A percentile compares a stretch with the other conserved stretches of the same genome.
Evolutionary conservation across 768 basidiomycete species (phyloP).

Genomic region (Tremella yokohamensis): DNA sequence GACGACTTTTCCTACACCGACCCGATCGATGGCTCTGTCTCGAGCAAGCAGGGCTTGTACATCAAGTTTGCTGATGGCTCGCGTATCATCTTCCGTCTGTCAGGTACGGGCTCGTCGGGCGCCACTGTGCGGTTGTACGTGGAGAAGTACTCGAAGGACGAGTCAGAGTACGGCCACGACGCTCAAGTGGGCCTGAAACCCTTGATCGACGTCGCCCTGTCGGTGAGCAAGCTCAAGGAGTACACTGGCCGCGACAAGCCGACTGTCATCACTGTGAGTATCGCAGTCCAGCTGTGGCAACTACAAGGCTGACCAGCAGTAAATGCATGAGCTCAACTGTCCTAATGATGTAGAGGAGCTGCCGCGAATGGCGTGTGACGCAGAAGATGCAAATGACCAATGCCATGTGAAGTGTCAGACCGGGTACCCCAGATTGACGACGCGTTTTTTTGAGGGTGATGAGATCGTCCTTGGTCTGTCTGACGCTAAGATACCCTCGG

Average conservation of each 20-base stretch:
- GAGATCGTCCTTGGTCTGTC: no score
- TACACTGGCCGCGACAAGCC: conserved; percentile 84
- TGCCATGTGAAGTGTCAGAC: no score
- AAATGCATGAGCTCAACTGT: no score
- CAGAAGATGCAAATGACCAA: no score
- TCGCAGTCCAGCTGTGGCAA: not conserved
- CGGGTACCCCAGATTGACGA: no score
- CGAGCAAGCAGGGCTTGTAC: conserved; percentile 92
- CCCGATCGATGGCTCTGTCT: conserved; percentile 92
- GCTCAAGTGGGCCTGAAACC: conserved; percentile 89
- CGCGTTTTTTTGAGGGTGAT: no score
- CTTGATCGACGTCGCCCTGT: conserved; percentile 89
- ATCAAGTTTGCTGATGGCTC: conserved; percentile 87
- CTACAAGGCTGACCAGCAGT: no score
- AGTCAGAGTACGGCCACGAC: conserved; percentile 53
- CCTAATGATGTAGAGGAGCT: no score
- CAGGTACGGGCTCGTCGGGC: conserved; percentile 92
- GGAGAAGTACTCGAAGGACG: conserved; percentile 68
- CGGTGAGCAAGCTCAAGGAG: conserved; percentile 76
- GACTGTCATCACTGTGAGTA: conserved; percentile 84
- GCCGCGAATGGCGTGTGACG: no score
- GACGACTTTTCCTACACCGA: conserved; percentile 96
- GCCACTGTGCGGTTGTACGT: conserved; percentile 96
- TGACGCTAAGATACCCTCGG: no score
- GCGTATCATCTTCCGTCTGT: conserved; percentile 90